Percentiles rank a stretch among this genome's conserved stretches.
Evolutionary conservation across 305 asterid species (phyloP).

Genomic region (Euphrasia arctica): DNA sequence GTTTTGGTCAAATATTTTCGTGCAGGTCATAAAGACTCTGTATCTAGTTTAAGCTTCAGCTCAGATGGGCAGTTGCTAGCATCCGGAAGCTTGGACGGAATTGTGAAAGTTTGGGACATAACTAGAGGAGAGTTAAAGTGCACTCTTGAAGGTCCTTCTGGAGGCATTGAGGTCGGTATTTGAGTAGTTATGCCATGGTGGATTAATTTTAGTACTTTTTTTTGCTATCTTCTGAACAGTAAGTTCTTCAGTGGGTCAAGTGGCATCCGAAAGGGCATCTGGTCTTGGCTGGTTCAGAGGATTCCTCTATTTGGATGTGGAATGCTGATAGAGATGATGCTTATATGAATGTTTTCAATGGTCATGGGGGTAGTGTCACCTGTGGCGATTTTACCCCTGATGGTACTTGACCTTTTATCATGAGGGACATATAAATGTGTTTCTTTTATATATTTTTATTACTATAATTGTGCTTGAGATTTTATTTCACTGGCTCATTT

Average conservation of each 20-base stretch:
- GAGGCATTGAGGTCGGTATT: constrained; percentile 70
- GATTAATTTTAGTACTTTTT: constrained; percentile 4
- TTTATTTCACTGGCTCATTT: constrained; percentile 14
- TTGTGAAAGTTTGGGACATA: constrained; percentile 70
- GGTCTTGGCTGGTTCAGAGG: constrained; percentile 88
- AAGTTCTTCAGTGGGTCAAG: constrained; percentile 64
- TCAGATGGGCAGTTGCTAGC: constrained; percentile 75
- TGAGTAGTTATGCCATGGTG: constrained; percentile 22
- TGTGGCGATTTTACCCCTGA: constrained; percentile 93
- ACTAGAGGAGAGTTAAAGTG: constrained; percentile 44
- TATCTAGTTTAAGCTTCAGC: constrained; percentile 70
- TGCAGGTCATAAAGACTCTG: constrained; percentile 81
- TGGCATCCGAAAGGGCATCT: constrained; percentile 92
- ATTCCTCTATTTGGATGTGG: constrained; percentile 82
- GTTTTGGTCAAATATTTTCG: constrained; percentile 19
- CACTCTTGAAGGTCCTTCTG: constrained; percentile 79
- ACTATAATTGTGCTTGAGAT: constrained; percentile 13
- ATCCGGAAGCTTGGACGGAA: constrained; percentile 83
- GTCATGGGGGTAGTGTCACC: constrained; percentile 72
- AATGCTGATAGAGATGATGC: constrained; percentile 65
- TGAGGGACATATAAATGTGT: constrained; percentile 8
- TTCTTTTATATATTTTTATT: background rate
- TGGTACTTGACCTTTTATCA: constrained; percentile 44
- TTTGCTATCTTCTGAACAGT: constrained; percentile 30
- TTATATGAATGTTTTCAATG: constrained; percentile 49